Conservation (phyloP, 2,329 filamentous ascomycete genomes). For the Aotearoamyces nothofagi region DNA sequence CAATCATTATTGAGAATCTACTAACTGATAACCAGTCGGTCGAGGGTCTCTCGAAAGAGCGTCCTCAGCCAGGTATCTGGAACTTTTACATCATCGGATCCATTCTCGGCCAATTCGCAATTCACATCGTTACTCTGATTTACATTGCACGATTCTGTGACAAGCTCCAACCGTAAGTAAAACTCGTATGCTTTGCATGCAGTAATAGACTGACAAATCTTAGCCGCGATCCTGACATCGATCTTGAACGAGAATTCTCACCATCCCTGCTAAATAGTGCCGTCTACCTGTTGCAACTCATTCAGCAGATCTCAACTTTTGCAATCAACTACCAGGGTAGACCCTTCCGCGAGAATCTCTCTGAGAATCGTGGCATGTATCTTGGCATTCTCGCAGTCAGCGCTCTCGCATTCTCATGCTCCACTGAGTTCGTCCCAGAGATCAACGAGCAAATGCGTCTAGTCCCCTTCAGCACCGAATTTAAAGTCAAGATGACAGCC, state of each 20-base stretch:
- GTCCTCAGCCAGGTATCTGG: conserved; percentile 97
- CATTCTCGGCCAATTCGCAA: conserved; percentile 89
- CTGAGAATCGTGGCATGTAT: conserved; percentile 96
- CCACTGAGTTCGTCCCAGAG: conserved; percentile 88
- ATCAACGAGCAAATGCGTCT: conserved; percentile 88
- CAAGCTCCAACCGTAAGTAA: conserved; percentile 63
- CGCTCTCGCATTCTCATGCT: conserved; percentile 82
- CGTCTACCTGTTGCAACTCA: conserved; percentile 91
- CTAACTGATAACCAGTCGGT: conserved; percentile 46
- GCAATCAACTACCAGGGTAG: conserved; percentile 99
- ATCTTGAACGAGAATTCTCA: conserved; percentile 87
- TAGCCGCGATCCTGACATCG: conserved; percentile 47
- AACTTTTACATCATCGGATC: conserved; percentile 98
- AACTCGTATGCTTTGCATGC: background rate
- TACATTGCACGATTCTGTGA: conserved; percentile 89
- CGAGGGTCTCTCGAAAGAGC: conserved; percentile 88
- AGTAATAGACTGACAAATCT: conserved; percentile 14
- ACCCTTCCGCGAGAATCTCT: conserved; percentile 90
- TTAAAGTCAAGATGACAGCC: conserved; percentile 72
- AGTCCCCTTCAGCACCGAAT: conserved; percentile 77
- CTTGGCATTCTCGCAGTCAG: conserved; percentile 87
- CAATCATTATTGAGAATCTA: no score
- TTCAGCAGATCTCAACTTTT: conserved; percentile 98
- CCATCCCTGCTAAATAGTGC: conserved; percentile 93
- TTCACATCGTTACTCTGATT: conserved; percentile 87